Percentiles rank a stretch among this genome's conserved stretches.
Conservation (phyloP, 768 basidiomycete species). For the Steccherinum ochraceum region DNA sequence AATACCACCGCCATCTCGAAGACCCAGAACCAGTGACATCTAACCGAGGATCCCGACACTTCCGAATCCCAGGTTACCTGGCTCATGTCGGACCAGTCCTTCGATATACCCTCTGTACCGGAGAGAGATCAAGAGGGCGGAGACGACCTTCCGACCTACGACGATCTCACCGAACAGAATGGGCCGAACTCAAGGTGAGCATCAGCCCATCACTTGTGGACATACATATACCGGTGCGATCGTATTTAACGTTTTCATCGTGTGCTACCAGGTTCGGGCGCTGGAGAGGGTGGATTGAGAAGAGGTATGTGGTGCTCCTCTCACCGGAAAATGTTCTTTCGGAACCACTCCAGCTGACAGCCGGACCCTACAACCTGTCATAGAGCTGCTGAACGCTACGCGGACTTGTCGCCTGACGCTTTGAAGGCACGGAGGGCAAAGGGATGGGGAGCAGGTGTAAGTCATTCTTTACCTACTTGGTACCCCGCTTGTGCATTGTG, state of each 20-base stretch:
- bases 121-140: constrained; percentile 38
- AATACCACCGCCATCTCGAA: too few species aligned
- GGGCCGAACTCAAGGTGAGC: constrained; percentile 78
- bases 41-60: too few species aligned
- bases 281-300: constrained; percentile 87
- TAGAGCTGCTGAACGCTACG: constrained; percentile 82
- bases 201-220: constrained; percentile 1
- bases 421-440: constrained; percentile 48
- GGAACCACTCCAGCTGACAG: too few species aligned
- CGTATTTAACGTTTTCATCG: not conserved
- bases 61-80: too few species aligned
- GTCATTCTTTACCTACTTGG: constrained; percentile 7
- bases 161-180: constrained; percentile 68
- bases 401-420: constrained; percentile 56
- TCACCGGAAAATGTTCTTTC: too few species aligned
- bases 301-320: too few species aligned
- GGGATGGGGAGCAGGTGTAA: constrained; percentile 62
- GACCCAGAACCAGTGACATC: not conserved
- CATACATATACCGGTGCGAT: not conserved
- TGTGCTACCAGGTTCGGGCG: constrained; percentile 59
- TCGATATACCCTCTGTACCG: constrained; percentile 17
- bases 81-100: constrained; percentile 8
- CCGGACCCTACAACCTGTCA: too few species aligned
- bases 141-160: constrained; percentile 71
- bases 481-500: not conserved